Base-by-base conservation (phyloP, 371 early-diverging fungal species). In the Mortierella sp. region DNA sequence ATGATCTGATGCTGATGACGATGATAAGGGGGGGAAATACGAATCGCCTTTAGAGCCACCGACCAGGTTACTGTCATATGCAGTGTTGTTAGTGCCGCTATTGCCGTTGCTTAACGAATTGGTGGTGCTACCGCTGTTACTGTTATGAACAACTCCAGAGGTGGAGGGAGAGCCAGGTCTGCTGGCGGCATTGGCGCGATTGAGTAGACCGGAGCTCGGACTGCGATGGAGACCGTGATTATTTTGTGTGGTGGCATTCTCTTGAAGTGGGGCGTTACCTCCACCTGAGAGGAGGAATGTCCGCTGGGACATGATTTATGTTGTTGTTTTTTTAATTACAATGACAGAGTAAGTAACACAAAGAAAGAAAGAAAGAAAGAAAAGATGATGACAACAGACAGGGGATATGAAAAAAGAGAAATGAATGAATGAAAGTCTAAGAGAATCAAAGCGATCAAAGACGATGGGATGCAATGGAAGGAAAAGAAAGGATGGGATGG, bases 81-180 rank as follows among this genome's bases (percentile, higher is more conserved):
- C 55, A 7, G 65, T 43, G 22, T 38, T 68, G 41, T 33, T 59
- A 15, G 19, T 32, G 38, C 36, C 47, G 57, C 40, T 70, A 52
- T 9, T 67, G 58, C 43, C 43, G 16, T 55, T 70, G 52, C 45
- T 55, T 6, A 55, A 63, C 16, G 32, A 58, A 33, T 63, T 67
- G 65, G 53, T 62, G 58, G 55, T 69, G 63, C 62, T 69, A 21
- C 69, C 61, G 19, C 21, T 61, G 32, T 32, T 52, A 33, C 28
- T 40, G 43, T 43, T 10, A 40, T 72, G 70, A 36, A 58, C 24
- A 5, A 63, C 43, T 36, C 28, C 32, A 13, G 60, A 43, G 7
- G 61, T 41, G 10, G 82, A 81, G 1, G 82, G 82, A 1, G 82
- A 81, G 0, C 70, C 67, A 10, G 82, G 82, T 52, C 82, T 61